Conservation (phyloP, 2,329 filamentous ascomycete genomes). For the Ascochyta lentis region DNA sequence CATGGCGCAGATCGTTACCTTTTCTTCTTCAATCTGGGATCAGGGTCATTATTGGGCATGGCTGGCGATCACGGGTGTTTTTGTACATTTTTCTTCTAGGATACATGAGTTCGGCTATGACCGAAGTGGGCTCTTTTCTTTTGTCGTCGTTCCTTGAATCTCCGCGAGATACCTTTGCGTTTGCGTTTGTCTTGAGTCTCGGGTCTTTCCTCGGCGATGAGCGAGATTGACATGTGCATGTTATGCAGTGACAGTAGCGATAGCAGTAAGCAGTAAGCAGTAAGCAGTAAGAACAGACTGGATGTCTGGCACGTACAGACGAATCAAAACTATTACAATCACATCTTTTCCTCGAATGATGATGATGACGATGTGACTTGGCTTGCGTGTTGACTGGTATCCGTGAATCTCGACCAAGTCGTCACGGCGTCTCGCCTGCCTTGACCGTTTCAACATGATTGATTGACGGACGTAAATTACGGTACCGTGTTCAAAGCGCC, state of each 20-base stretch:
- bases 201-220: slow-evolving; percentile 17
- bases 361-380: too few species aligned
- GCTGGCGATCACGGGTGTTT: slow-evolving; percentile 30
- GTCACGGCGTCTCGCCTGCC: too few species aligned
- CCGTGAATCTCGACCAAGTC: too few species aligned
- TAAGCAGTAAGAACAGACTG: slow-evolving; percentile 1
- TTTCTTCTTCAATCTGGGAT: slow-evolving; percentile 28
- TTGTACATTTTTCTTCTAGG: slow-evolving; percentile 33
- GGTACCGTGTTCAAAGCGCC: too few species aligned
- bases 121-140: background rate
- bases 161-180: slow-evolving; percentile 20
- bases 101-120: slow-evolving; percentile 20
- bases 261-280: background rate
- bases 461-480: too few species aligned
- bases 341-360: too few species aligned
- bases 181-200: background rate
- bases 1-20: slow-evolving; percentile 22
- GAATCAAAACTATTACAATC: background rate
- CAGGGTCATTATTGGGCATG: slow-evolving; percentile 23
- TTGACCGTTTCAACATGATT: too few species aligned
- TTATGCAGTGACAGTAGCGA: background rate
- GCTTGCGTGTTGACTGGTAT: too few species aligned
- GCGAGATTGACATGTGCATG: background rate
- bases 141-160: slow-evolving; percentile 15
- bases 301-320: slow-evolving; percentile 4